A percentile compares a stretch with the other conserved stretches of the same genome.
These are phyloP conservation scores for Septoria petroselini DNA, from an alignment of 2,329 filamentous ascomycete species.

Conservation along the genomic window DNA sequence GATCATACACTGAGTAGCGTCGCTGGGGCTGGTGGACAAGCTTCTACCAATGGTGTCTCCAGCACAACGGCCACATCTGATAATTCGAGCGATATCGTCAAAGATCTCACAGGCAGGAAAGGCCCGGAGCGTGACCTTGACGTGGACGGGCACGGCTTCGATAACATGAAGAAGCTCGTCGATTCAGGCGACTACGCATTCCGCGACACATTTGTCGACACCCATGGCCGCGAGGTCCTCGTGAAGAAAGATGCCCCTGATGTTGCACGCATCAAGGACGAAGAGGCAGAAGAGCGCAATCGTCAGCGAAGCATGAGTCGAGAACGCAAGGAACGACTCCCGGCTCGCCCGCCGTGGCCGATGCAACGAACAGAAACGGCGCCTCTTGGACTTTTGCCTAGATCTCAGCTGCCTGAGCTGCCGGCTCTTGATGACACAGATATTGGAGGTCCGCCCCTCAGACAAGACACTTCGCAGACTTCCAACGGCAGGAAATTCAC, in stretches of 20 bases:
- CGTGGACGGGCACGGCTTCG: constrained; percentile 71
- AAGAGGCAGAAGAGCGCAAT: constrained; percentile 36
- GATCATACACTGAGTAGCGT: constrained; percentile 19
- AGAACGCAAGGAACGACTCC: constrained; percentile 33
- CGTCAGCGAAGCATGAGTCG: constrained; percentile 37
- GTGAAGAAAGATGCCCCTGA: constrained; percentile 62
- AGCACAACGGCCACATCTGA: constrained; percentile 22
- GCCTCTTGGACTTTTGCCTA: constrained; percentile 64
- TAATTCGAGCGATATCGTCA: constrained; percentile 14
- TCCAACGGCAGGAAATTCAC: constrained; percentile 36
- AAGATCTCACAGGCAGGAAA: constrained; percentile 17
- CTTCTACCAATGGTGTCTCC: constrained; percentile 19
- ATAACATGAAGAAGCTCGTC: constrained; percentile 61
- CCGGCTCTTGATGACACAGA: constrained; percentile 74
- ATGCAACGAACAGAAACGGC: constrained; percentile 57
- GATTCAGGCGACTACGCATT: constrained; percentile 33
- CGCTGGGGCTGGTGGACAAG: constrained; percentile 14
- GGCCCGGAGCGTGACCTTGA: constrained; percentile 60
- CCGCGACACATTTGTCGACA: constrained; percentile 55
- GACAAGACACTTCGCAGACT: constrained; percentile 51
- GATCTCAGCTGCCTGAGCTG: constrained; percentile 68
- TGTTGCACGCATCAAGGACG: constrained; percentile 52
- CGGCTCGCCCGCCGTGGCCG: constrained; percentile 36
- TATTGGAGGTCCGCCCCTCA: constrained; percentile 69
- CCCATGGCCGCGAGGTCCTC: constrained; percentile 65